A percentile compares a stretch with the other conserved stretches of the same genome.
Evolutionary conservation across 768 basidiomycete species (phyloP).

Genomic region (Rhizopogon rudus): DNA sequence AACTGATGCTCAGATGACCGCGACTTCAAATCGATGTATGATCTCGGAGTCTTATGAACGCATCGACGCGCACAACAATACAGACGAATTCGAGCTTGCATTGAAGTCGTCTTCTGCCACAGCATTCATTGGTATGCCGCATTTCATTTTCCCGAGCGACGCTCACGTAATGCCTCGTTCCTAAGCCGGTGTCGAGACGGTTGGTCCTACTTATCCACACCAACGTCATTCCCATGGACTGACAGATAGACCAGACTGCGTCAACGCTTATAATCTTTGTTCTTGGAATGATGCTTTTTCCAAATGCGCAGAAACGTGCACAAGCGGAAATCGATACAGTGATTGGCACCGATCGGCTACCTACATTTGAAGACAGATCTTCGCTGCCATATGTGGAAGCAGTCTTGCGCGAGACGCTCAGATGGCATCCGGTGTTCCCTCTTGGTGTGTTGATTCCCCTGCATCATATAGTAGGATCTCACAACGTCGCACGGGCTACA

Average conservation of each 20-base stretch:
- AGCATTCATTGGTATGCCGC: constrained; percentile 25
- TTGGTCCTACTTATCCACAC: constrained; percentile 5
- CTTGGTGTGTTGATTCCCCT: constrained; percentile 13
- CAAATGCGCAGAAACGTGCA: constrained; percentile 28
- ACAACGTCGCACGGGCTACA: neutral
- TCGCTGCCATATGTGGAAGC: constrained; percentile 28
- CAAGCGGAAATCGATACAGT: constrained; percentile 29
- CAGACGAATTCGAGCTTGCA: constrained; percentile 21
- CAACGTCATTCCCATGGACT: neutral
- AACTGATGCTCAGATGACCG: constrained; percentile 9
- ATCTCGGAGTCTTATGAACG: constrained; percentile 24
- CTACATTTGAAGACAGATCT: constrained; percentile 21
- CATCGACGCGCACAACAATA: constrained; percentile 7
- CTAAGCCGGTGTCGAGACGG: constrained; percentile 26
- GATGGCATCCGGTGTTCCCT: constrained; percentile 29
- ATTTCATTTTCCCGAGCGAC: constrained; percentile 4
- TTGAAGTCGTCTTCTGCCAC: constrained; percentile 27
- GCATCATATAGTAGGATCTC: neutral
- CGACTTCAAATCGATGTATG: constrained; percentile 23
- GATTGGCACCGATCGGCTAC: constrained; percentile 23
- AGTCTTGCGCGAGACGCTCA: constrained; percentile 29
- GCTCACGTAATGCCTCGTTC: neutral
- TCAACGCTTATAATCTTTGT: constrained; percentile 27
- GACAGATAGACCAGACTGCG: constrained; percentile 19
- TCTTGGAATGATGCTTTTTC: constrained; percentile 30